Conservation (phyloP, 768 basidiomycete species). For the Pulveroboletus sp. region DNA sequence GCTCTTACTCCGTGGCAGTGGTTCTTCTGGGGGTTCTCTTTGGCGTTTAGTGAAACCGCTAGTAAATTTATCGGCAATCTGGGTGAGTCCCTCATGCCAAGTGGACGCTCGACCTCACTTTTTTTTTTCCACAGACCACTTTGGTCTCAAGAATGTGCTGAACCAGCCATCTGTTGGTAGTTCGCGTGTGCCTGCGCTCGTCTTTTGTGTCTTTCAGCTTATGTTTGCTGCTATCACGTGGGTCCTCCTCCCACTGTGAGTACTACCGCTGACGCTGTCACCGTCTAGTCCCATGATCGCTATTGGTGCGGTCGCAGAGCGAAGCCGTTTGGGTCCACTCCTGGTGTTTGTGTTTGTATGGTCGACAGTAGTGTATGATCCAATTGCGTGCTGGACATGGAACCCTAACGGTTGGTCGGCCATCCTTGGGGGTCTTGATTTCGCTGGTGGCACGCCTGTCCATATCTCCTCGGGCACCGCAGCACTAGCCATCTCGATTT, state of each 20-base stretch:
- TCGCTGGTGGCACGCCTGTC: constrained; percentile 94
- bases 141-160: constrained; percentile 76
- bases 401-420: constrained; percentile 74
- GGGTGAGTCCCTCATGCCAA: constrained; percentile 38
- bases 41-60: constrained; percentile 81
- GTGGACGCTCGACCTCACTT: not conserved
- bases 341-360: constrained; percentile 89
- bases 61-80: constrained; percentile 81
- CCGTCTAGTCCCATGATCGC: constrained; percentile 71
- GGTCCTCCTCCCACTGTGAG: constrained; percentile 19
- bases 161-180: constrained; percentile 72
- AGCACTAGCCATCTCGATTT: constrained; percentile 85
- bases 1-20: constrained; percentile 45
- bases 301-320: constrained; percentile 89
- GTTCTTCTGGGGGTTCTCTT: constrained; percentile 97
- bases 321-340: constrained; percentile 77
- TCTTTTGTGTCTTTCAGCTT: constrained; percentile 81
- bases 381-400: constrained; percentile 97
- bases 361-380: constrained; percentile 88
- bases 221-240: constrained; percentile 91
- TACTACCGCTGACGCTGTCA: constrained; percentile 12
- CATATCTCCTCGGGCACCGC: constrained; percentile 94
- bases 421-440: constrained; percentile 79
- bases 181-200: constrained; percentile 62
- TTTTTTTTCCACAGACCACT: constrained; percentile 61